Evolutionary conservation across 106 monocot genomes (phyloP).

Genomic region (Allium sativum): DNA sequence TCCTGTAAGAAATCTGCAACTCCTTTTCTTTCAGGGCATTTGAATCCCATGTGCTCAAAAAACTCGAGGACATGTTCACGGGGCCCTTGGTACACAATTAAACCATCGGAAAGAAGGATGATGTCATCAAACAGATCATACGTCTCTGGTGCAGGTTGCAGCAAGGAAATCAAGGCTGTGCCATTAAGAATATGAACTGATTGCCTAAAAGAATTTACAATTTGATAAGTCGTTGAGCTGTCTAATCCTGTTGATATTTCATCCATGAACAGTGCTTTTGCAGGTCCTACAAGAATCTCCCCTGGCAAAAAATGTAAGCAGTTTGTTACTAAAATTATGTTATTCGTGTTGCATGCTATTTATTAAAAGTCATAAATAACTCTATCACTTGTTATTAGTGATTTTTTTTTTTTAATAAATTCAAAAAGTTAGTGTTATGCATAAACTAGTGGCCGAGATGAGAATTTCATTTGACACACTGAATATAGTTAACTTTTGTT

Average conservation of each 20-base stretch:
- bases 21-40: constrained; percentile 48
- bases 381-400: no score
- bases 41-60: constrained; percentile 44
- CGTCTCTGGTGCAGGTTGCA: constrained; percentile 54
- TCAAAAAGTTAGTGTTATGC: no score
- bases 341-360: no score
- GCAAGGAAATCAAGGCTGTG: constrained; percentile 36
- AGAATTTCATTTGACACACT: no score
- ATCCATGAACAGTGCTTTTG: constrained; percentile 52
- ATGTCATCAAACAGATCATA: constrained; percentile 49
- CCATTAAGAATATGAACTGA: constrained; percentile 36
- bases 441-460: no score
- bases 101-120: constrained; percentile 49
- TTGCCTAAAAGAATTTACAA: constrained; percentile 39
- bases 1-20: constrained; percentile 56
- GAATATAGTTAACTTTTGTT: no score
- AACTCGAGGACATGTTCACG: constrained; percentile 42
- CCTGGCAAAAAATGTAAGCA: constrained; percentile 7
- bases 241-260: constrained; percentile 58
- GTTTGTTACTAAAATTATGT: background rate
- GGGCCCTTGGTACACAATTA: constrained; percentile 43
- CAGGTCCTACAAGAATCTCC: constrained; percentile 52
- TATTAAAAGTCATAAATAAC: no score
- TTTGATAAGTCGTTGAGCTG: constrained; percentile 53
- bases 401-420: no score